These are phyloP conservation scores for Apiospora koreana DNA, from an alignment of 2,329 filamentous ascomycete species.

Conservation along the genomic window DNA sequence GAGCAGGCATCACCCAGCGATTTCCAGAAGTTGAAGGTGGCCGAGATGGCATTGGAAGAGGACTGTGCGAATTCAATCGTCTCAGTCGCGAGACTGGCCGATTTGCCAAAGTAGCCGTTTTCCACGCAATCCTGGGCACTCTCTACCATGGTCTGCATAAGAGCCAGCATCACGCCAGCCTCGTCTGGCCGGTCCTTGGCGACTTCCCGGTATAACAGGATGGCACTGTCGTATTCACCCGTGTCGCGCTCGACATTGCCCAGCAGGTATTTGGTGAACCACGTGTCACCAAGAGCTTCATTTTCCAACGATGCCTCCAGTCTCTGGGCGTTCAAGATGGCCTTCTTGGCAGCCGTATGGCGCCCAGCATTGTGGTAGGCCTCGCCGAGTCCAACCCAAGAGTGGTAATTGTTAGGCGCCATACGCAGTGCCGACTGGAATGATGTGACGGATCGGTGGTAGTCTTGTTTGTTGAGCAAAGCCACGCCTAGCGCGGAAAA, in stretches of 20 bases:
- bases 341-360: constrained; percentile 91
- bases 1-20: constrained; percentile 85
- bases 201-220: constrained; percentile 74
- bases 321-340: constrained; percentile 81
- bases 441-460: constrained; percentile 82
- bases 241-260: constrained; percentile 92
- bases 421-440: constrained; percentile 89
- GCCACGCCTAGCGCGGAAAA: constrained; percentile 92
- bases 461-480: constrained; percentile 92
- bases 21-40: constrained; percentile 95
- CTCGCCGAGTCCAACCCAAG: constrained; percentile 95
- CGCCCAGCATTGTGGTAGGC: constrained; percentile 93
- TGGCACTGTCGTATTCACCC: constrained; percentile 84
- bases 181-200: constrained; percentile 69
- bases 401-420: constrained; percentile 85
- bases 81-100: constrained; percentile 68
- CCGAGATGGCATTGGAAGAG: constrained; percentile 60
- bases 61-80: constrained; percentile 68
- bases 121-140: constrained; percentile 76
- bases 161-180: constrained; percentile 82
- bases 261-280: constrained; percentile 97
- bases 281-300: constrained; percentile 67
- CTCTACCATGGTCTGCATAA: constrained; percentile 87
- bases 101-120: constrained; percentile 83
- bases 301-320: constrained; percentile 64